These are phyloP conservation scores for Fusarium guadeloupense DNA, from an alignment of 2,329 filamentous ascomycete species.

Conservation along the genomic window DNA sequence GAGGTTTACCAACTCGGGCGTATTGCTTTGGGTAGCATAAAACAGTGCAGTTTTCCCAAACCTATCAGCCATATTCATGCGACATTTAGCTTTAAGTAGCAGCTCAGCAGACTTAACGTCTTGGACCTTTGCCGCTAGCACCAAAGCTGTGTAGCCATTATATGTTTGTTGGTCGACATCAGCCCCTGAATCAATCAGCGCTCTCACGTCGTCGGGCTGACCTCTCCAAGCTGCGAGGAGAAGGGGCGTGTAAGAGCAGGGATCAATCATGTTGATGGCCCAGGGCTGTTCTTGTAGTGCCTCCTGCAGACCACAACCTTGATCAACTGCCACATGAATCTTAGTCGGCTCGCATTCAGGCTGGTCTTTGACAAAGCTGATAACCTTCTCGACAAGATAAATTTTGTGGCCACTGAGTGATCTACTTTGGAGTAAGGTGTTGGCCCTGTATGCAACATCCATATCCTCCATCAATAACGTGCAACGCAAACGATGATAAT, in stretches of 20 bases:
- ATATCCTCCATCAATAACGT: background rate
- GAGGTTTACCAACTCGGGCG: background rate
- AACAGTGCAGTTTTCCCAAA: background rate
- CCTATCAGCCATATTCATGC: background rate
- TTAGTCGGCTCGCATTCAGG: background rate
- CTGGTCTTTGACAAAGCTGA: background rate
- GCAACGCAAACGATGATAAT: rapidly evolving
- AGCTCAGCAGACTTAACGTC: background rate
- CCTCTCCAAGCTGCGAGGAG: rapidly evolving
- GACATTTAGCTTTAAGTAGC: constrained; percentile 3
- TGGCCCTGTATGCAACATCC: background rate
- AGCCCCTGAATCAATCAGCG: constrained; percentile 13
- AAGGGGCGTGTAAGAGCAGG: background rate
- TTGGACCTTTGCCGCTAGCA: rapidly evolving
- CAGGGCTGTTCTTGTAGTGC: constrained; percentile 15
- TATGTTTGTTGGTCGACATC: constrained; percentile 5
- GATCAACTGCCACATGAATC: background rate
- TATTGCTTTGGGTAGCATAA: rapidly evolving
- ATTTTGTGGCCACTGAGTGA: background rate
- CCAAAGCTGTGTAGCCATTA: background rate
- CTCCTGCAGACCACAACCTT: background rate
- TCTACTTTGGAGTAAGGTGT: rapidly evolving
- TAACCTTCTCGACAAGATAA: background rate
- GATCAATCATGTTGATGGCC: constrained; percentile 3
- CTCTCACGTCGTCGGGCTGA: background rate